Conservation (phyloP, 1,284 basidiomycete genomes). For the Ceratobasidium sp. region DNA sequence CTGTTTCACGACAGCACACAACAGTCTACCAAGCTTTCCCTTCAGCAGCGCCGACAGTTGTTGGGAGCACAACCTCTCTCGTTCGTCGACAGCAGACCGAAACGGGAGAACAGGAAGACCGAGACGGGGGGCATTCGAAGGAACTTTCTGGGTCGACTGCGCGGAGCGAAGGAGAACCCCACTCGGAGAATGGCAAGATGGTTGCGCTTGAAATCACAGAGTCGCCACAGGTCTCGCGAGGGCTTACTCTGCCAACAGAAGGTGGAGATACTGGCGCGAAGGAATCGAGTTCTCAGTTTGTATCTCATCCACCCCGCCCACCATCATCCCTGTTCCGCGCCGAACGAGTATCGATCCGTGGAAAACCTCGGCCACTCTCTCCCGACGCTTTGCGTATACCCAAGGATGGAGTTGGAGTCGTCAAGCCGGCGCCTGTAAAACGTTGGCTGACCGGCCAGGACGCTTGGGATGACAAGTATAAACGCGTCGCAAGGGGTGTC, state of each 20-base stretch:
- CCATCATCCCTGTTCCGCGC: constrained; percentile 26
- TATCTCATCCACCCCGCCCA: background rate
- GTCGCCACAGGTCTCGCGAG: constrained; percentile 9
- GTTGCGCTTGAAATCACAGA: constrained; percentile 39
- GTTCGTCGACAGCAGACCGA: background rate
- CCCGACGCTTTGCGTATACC: constrained; percentile 44
- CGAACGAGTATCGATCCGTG: constrained; percentile 56
- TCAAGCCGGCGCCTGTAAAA: constrained; percentile 56
- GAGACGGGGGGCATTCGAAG: constrained; percentile 16
- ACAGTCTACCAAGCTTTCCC: constrained; percentile 35
- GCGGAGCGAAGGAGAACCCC: background rate
- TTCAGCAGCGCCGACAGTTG: background rate
- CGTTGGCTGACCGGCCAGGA: constrained; percentile 47
- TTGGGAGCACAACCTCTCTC: constrained; percentile 22
- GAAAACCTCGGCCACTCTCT: constrained; percentile 57
- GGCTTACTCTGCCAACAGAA: constrained; percentile 1
- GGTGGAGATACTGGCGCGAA: background rate
- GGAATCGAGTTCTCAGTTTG: background rate
- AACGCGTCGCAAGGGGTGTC: constrained; percentile 41
- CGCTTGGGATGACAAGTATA: constrained; percentile 45
- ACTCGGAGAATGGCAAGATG: background rate
- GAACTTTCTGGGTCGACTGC: constrained; percentile 39
- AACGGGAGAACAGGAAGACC: background rate
- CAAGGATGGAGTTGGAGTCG: constrained; percentile 57
- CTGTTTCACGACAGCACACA: constrained; percentile 15